phyloP scores from a whole-genome alignment of 352 stramenopile species.

The Phytophthora hibernalis region DNA sequence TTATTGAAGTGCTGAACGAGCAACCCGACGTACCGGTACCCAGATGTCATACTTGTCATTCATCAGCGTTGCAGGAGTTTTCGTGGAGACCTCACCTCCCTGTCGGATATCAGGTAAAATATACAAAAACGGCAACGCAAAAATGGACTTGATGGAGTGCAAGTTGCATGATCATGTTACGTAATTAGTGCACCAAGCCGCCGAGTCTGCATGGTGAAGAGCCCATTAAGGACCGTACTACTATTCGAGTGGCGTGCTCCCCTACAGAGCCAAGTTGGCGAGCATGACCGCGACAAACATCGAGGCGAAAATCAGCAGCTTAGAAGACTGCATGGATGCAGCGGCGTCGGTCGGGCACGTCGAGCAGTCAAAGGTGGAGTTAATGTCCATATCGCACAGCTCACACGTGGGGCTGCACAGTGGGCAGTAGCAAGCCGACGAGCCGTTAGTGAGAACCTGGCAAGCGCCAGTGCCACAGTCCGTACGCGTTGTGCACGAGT shows the following conservation, averaged over 20 bases:
- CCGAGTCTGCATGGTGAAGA: slow-evolving; percentile 6
- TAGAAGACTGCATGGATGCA: slow-evolving; percentile 40
- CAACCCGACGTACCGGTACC: too few species aligned
- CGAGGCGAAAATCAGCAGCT: slow-evolving; percentile 47
- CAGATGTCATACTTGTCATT: too few species aligned
- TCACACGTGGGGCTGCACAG: slow-evolving; percentile 45
- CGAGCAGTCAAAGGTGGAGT: slow-evolving; percentile 49
- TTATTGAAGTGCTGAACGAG: too few species aligned
- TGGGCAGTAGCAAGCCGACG: slow-evolving; percentile 54
- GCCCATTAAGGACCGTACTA: slow-evolving; percentile 23
- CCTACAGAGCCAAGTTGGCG: slow-evolving; percentile 49
- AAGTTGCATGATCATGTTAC: slow-evolving; percentile 36
- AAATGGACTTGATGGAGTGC: too few species aligned
- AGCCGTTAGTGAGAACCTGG: slow-evolving; percentile 54
- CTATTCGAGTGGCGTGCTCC: slow-evolving; percentile 28
- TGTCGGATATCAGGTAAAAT: too few species aligned
- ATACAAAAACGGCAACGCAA: too few species aligned
- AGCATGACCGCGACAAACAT: slow-evolving; percentile 43
- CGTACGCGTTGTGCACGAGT: slow-evolving; percentile 51
- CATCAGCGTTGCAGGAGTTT: too few species aligned
- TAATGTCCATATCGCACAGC: slow-evolving; percentile 45
- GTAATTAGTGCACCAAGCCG: slow-evolving; percentile 29
- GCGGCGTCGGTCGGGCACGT: slow-evolving; percentile 39
- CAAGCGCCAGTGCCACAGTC: slow-evolving; percentile 53
- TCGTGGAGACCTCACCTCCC: too few species aligned